Evolutionary conservation across 2,329 filamentous ascomycete genomes (phyloP).

Genomic region (Fusarium floridanum): DNA sequence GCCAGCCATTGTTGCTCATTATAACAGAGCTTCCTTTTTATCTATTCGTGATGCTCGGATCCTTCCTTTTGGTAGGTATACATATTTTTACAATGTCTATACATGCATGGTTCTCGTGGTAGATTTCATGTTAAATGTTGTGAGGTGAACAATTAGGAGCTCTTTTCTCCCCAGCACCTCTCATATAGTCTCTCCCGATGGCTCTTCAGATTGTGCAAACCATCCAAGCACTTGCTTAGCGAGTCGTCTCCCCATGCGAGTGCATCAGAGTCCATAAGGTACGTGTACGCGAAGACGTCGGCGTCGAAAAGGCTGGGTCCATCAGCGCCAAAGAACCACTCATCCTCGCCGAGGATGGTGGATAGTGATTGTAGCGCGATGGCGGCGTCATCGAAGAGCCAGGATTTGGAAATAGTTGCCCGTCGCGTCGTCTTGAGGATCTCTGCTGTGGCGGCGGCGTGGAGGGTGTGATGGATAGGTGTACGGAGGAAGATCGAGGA

Average conservation of each 20-base stretch:
- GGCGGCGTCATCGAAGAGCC: conserved; percentile 59
- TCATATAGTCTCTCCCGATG: conserved; percentile 55
- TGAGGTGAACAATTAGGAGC: not conserved
- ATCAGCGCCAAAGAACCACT: conserved; percentile 64
- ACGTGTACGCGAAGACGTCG: conserved; percentile 88
- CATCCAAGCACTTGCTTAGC: conserved; percentile 68
- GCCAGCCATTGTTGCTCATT: not conserved
- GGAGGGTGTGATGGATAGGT: conserved; percentile 75
- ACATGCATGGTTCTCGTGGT: not conserved
- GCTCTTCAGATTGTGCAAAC: conserved; percentile 71
- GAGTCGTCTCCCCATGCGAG: conserved; percentile 74
- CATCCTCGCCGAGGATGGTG: conserved; percentile 53
- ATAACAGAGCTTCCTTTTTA: not conserved
- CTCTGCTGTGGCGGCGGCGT: conserved; percentile 79
- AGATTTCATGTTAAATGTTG: not conserved
- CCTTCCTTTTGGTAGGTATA: conserved; percentile 22
- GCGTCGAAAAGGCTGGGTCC: conserved; percentile 86
- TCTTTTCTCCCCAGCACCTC: conserved; percentile 45
- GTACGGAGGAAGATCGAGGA: conserved; percentile 73
- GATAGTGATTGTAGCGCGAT: conserved; percentile 63
- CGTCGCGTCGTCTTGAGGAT: conserved; percentile 73
- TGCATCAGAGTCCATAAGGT: conserved; percentile 77
- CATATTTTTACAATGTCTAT: conserved; percentile 29
- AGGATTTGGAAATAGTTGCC: conserved; percentile 47
- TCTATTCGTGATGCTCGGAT: conserved; percentile 11